These are phyloP conservation scores for Naegleria gruberi DNA, from an alignment of 208 protist genomes.

Conservation along the genomic window DNA sequence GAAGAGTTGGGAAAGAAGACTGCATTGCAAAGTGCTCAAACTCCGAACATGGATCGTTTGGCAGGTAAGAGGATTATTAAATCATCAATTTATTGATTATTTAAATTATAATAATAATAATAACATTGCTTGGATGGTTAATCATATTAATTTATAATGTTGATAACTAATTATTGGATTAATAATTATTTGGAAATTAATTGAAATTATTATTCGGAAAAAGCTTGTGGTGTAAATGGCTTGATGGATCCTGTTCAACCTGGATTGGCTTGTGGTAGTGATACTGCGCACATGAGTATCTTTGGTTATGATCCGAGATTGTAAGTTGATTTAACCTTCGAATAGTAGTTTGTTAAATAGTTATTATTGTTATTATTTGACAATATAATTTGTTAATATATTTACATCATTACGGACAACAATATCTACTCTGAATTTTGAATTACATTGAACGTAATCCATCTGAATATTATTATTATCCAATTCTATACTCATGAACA, in stretches of 20 bases:
- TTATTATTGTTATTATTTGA: background rate
- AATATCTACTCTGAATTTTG: no score
- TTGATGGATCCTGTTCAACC: conserved; percentile 58
- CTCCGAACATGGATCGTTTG: conserved; percentile 32
- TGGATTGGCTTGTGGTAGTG: conserved; percentile 56
- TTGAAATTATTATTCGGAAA: no score
- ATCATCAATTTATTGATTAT: background rate
- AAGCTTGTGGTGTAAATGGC: conserved; percentile 52
- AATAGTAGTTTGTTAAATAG: background rate
- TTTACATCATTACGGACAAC: no score
- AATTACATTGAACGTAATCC: no score
- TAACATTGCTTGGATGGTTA: no score
- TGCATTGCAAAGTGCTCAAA: conserved; percentile 21
- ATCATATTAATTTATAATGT: no score
- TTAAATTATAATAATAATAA: no score
- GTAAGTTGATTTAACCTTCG: conserved; percentile 10
- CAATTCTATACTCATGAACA: no score
- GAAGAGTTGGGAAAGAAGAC: conserved; percentile 12
- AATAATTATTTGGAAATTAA: no score
- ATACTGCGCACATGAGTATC: conserved; percentile 59
- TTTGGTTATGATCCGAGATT: conserved; percentile 54
- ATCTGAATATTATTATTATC: background rate
- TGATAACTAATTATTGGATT: no score
- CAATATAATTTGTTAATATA: no score
- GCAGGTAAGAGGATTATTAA: conserved; percentile 6